Base-by-base conservation (phyloP, 169 alveolate genomes). In the Condylostoma magnum region DNA sequence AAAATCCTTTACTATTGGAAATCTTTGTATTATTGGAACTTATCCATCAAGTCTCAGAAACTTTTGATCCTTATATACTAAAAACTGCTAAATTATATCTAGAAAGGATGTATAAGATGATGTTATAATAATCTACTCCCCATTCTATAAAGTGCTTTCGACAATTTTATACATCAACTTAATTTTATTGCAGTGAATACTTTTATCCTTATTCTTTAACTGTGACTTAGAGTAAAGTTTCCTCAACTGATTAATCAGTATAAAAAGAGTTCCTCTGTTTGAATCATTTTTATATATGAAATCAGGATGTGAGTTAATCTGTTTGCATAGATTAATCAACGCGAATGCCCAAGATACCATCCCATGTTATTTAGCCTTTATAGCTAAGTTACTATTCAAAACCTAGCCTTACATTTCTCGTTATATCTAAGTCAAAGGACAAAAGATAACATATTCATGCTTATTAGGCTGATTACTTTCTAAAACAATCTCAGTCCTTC, bases 61-160 rank as follows among this genome's bases (percentile, higher is more conserved):
- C 31, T 94, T 95, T 50, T 91, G 87, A 20, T 81, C 83, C 25
- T 86, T 80, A 69, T 91, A 95, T 69, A 83, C 87, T 73, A 96
- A 92, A 58, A 92, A 65, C 25, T 87, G 80, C 47, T 95, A 94
- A 67, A 95, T 83, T 48, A 93, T 66, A 72, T 94, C 98, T 47
- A 95, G 80, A 2, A 97, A 92, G 53, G 93, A 96, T 48, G 98
- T 95, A 77, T 90, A 95, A 70, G 95, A 89, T 34, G 97, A 90
- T 41, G 93, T 95, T 12, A 95, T 84, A 20, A 95, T 97, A 8
- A 95, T 93, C 68, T 94, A 91, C 53, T 95, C 98, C 22, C 79
- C 84, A 27, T n/a, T 46, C 6, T 63, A 41, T 18, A 28, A 25
- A 41, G 46, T 20, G 15, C 15, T 37, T 2, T 12, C 22, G 5